Percentiles rank a stretch among this genome's conserved stretches.
Evolutionary conservation across 176 grass and related monocot species (phyloP).

Genomic region (Alopecurus myosuroides): DNA sequence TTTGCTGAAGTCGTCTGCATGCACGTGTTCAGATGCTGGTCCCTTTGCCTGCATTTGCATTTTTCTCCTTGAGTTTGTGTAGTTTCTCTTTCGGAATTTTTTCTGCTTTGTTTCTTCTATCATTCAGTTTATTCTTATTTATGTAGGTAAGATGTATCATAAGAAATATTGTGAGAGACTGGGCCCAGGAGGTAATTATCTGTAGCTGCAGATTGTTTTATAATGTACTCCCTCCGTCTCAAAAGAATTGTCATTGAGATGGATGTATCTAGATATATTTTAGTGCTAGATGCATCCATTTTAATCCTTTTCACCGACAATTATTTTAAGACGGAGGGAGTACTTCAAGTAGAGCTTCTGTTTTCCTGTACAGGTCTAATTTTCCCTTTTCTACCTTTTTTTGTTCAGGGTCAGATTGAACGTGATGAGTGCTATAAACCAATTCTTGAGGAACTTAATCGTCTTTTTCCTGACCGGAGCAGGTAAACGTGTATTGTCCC

Average conservation of each 20-base stretch:
- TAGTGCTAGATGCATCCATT: too few relatives aligned
- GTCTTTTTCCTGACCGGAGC: conserved; percentile 66
- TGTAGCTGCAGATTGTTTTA: conserved; percentile 1
- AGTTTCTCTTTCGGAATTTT: not conserved
- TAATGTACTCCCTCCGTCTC: too few relatives aligned
- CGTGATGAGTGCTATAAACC: conserved; percentile 95
- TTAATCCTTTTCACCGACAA: too few relatives aligned
- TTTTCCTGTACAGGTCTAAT: conserved; percentile 5
- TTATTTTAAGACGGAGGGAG: too few relatives aligned
- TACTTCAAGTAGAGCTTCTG: not conserved
- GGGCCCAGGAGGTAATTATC: conserved; percentile 81
- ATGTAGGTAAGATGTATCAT: conserved; percentile 94
- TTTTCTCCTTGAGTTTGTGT: conserved; percentile 2
- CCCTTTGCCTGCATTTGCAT: not conserved
- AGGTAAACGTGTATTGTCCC: conserved; percentile 35
- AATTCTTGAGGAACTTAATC: conserved; percentile 86
- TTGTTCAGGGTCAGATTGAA: conserved; percentile 84
- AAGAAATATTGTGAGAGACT: conserved; percentile 97
- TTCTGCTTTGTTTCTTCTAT: not conserved
- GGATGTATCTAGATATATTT: too few relatives aligned
- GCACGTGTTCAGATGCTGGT: not conserved
- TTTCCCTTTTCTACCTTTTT: conserved; percentile 11
- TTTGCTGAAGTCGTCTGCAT: conserved; percentile 1
- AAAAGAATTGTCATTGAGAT: too few relatives aligned
- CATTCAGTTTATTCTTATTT: conserved; percentile 18